phyloP scores from a whole-genome alignment of 208 protist species.

The Wallacemonas sp. region DNA sequence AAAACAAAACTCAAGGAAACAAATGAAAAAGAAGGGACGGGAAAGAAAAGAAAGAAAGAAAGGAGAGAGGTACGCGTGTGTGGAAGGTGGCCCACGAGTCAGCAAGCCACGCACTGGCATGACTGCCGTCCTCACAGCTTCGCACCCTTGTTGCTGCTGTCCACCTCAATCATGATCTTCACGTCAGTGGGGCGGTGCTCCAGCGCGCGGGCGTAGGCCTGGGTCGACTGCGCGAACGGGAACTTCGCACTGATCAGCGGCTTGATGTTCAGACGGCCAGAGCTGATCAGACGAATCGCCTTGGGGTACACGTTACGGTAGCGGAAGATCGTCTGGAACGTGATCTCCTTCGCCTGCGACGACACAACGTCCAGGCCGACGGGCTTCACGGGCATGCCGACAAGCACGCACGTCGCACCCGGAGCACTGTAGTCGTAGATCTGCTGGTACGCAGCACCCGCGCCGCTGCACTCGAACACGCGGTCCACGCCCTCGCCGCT shows the following conservation, averaged over 20 bases:
- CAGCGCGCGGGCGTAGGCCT: constrained; percentile 46
- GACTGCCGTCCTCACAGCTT: constrained; percentile 19
- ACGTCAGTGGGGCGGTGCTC: constrained; percentile 42
- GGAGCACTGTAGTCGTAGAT: constrained; percentile 43
- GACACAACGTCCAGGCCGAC: constrained; percentile 39
- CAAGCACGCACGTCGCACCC: constrained; percentile 47
- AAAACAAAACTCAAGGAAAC: not conserved
- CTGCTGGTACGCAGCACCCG: constrained; percentile 30
- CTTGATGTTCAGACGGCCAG: constrained; percentile 55
- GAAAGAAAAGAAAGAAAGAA: constrained; percentile 13
- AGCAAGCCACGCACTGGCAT: not conserved
- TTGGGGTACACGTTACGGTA: constrained; percentile 52
- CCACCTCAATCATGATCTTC: constrained; percentile 57
- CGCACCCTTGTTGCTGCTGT: constrained; percentile 21
- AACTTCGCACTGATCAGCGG: constrained; percentile 55
- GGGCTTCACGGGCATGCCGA: constrained; percentile 47
- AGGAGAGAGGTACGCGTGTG: not conserved
- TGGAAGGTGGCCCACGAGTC: no score
- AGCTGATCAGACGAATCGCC: constrained; percentile 42
- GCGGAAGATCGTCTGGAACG: constrained; percentile 52
- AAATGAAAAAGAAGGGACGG: not conserved
- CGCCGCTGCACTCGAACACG: constrained; percentile 55
- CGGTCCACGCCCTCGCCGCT: constrained; percentile 36
- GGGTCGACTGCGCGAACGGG: constrained; percentile 36
- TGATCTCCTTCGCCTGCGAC: constrained; percentile 57